phyloP scores from a whole-genome alignment of 495 filamentous ascomycete genomes.

The Xylona heveae region DNA sequence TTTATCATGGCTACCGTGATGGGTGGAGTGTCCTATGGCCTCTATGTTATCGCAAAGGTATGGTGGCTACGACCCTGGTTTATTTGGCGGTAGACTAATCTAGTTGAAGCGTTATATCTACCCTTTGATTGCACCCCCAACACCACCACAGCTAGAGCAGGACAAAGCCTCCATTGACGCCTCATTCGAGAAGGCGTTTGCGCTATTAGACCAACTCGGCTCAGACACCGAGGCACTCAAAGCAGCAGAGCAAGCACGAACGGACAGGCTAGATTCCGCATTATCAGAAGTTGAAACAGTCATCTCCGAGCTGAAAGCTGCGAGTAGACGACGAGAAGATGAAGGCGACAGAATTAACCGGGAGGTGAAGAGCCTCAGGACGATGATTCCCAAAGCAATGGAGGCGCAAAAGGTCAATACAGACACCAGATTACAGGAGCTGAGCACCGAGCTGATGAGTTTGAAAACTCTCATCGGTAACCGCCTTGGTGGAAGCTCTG shows the following conservation, averaged over 20 bases:
- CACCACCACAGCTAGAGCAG: conserved; percentile 73
- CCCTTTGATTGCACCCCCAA: conserved; percentile 82
- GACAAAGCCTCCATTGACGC: conserved; percentile 86
- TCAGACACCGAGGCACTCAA: conserved; percentile 81
- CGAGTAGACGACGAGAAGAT: conserved; percentile 58
- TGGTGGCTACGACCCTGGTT: conserved; percentile 1
- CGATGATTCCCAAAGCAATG: conserved; percentile 70
- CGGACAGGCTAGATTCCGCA: conserved; percentile 63
- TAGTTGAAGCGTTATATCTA: conserved; percentile 54
- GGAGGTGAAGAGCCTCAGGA: conserved; percentile 62
- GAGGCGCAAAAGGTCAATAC: conserved; percentile 67
- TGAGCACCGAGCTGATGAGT: conserved; percentile 77
- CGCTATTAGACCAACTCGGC: conserved; percentile 72
- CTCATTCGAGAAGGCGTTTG: conserved; percentile 76
- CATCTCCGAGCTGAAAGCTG: conserved; percentile 56
- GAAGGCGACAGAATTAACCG: conserved; percentile 70
- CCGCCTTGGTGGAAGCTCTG: conserved; percentile 36
- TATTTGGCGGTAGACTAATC: conserved; percentile 5
- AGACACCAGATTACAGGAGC: conserved; percentile 61
- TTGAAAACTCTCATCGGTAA: conserved; percentile 74
- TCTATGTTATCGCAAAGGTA: conserved; percentile 77
- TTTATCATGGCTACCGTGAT: conserved; percentile 94
- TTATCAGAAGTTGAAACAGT: conserved; percentile 69
- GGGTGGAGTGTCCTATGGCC: conserved; percentile 62
- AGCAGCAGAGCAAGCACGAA: conserved; percentile 61